Base-by-base conservation (phyloP, 768 basidiomycete genomes). In the Chalciporus sphaerocephalus region DNA sequence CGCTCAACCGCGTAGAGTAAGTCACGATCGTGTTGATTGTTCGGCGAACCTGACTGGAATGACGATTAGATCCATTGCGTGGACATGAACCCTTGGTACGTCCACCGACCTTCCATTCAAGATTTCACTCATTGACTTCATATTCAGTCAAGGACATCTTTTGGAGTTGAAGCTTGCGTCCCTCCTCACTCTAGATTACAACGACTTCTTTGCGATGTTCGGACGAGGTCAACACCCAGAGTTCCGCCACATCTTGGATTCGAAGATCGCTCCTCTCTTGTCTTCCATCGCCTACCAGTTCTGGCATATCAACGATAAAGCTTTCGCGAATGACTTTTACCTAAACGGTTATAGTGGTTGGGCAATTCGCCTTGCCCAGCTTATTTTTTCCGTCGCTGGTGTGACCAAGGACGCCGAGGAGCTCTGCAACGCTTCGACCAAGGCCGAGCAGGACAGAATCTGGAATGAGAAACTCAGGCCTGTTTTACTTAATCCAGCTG, bases 131-230 rank as follows among this genome's bases (percentile, higher is more conserved):
- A 33, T 33, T 51, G 24, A 57, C 28, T 17, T 8, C 17, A 17
- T 34, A 5, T 13, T 23, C 16, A 78, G 81, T 55, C 85, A 87
- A 73, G 82, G 83, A 3, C 87, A 89, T 60, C 74, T 90, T 9
- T 69, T 89, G 22, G 87, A 90, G 64, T 74, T 90, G 25, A 90
- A 89, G 64, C 75, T 89, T 2, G 87, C 87, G 2, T 75, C 80
- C 0, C 71, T 84, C 44, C 71, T 77, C 47, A 64, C 59, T 24
- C 69, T 89, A 6, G 64, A 68, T 0, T 81, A 82, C 58, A 68
- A 74, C 1, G 81, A 85, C 46, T 83, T 83, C 59, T 90, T 74
- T 48, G 62, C 74, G 17, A 58, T 89, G 50, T 90, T 88, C 52
- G 87, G 87, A 13, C 61, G 76, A 27, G 87, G 87, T 9, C 65